These are phyloP conservation scores for Dictyostelium gargantuum DNA, from an alignment of 208 protist genomes.

Conservation along the genomic window DNA sequence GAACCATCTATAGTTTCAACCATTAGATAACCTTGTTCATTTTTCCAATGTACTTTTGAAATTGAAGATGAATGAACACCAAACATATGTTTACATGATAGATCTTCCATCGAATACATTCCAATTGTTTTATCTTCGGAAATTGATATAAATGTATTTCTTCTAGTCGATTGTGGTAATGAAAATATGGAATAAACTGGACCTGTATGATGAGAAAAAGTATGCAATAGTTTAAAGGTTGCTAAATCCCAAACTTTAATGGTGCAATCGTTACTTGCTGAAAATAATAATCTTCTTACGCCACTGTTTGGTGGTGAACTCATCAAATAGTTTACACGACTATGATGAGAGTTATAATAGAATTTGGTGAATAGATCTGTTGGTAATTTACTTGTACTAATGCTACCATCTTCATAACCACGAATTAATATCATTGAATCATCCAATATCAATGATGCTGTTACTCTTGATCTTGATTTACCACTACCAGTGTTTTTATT, in stretches of 20 bases:
- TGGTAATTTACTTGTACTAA: conserved; percentile 48
- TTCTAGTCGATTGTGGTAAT: background rate
- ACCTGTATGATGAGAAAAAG: conserved; percentile 62
- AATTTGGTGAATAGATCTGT: conserved; percentile 15
- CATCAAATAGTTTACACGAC: conserved; percentile 46
- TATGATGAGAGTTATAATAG: background rate
- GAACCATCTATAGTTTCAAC: conserved; percentile 60
- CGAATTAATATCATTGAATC: conserved; percentile 22
- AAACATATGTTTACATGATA: conserved; percentile 64
- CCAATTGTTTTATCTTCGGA: conserved; percentile 53
- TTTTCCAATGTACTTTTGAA: conserved; percentile 45
- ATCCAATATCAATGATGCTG: conserved; percentile 25
- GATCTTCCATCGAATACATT: conserved; percentile 44
- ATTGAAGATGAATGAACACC: conserved; percentile 58
- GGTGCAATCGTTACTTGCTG: conserved; percentile 14
- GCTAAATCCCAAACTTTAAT: conserved; percentile 50
- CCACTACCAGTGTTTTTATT: background rate
- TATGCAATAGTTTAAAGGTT: conserved; percentile 38
- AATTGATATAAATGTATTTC: conserved; percentile 10
- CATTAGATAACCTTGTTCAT: conserved; percentile 54
- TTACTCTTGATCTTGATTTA: background rate
- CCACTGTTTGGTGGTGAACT: background rate
- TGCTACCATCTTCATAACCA: conserved; percentile 53
- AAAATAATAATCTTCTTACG: background rate
- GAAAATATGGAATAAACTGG: conserved; percentile 7